A percentile compares a stretch with the other conserved stretches of the same genome.
Evolutionary conservation across 441 rosid genomes (phyloP).

Genomic region (Lepidium campestre): DNA sequence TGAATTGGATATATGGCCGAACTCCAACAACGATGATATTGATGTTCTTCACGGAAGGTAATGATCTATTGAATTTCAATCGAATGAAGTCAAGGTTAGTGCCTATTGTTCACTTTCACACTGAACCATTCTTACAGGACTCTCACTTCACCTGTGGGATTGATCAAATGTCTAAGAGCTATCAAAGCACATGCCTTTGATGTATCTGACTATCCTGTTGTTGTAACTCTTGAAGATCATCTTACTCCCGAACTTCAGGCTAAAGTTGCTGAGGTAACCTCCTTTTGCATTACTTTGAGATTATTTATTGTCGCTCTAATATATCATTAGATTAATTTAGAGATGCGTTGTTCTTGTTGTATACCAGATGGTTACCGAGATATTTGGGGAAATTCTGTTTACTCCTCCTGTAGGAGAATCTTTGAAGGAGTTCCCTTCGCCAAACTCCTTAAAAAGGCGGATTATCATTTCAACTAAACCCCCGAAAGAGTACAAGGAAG

Average conservation of each 20-base stretch:
- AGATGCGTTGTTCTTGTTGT: slow-evolving; percentile 20
- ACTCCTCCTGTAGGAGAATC: slow-evolving; percentile 54
- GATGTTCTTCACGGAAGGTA: slow-evolving; percentile 91
- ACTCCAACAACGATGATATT: slow-evolving; percentile 56
- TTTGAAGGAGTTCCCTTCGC: slow-evolving; percentile 76
- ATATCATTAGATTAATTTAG: not conserved
- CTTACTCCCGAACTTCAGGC: slow-evolving; percentile 85
- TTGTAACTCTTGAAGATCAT: slow-evolving; percentile 91
- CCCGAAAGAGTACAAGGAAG: slow-evolving; percentile 78
- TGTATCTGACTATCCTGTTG: slow-evolving; percentile 73
- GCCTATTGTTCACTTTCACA: not conserved
- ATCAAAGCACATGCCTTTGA: slow-evolving; percentile 73
- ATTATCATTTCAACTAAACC: slow-evolving; percentile 86
- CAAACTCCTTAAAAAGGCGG: slow-evolving; percentile 51
- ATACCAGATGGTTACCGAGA: slow-evolving; percentile 68
- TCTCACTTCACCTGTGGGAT: slow-evolving; percentile 78
- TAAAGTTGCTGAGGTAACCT: slow-evolving; percentile 73
- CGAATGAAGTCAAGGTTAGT: not conserved
- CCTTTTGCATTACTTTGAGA: not conserved
- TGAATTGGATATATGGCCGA: slow-evolving; percentile 93
- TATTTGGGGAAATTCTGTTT: slow-evolving; percentile 73
- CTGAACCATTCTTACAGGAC: slow-evolving; percentile 46
- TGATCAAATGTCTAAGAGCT: slow-evolving; percentile 66
- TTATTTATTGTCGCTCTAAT: not conserved
- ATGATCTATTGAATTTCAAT: not conserved